Conservation (phyloP, 805 yeast species). For the Ascoidea tarda region DNA sequence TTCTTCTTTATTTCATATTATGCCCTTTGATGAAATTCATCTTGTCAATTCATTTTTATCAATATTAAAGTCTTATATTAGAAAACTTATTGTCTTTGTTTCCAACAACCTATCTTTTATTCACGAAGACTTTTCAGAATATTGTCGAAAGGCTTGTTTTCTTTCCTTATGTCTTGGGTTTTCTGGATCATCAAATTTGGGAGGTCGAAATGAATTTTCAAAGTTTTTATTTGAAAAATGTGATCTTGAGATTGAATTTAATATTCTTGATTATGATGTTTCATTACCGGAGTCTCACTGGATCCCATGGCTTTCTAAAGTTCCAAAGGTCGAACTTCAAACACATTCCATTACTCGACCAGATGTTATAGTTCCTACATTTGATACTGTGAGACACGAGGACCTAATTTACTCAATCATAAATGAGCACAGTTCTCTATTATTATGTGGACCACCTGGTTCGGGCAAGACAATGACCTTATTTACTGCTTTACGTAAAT, state of each 20-base stretch:
- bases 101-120: constrained; percentile 13
- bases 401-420: constrained; percentile 40
- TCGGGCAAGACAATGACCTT: constrained; percentile 93
- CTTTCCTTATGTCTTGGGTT: constrained; percentile 18
- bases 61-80: constrained; percentile 23
- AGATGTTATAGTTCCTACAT: constrained; percentile 59
- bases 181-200: constrained; percentile 22
- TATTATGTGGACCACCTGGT: constrained; percentile 94
- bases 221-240: constrained; percentile 8
- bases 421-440: constrained; percentile 39
- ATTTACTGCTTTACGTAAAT: constrained; percentile 46
- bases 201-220: constrained; percentile 12
- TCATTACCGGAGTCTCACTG: constrained; percentile 32
- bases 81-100: constrained; percentile 14
- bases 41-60: constrained; percentile 23
- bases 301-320: constrained; percentile 24
- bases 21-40: background rate
- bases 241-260: constrained; percentile 1
- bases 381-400: constrained; percentile 64
- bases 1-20: background rate
- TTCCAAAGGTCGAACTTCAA: constrained; percentile 33
- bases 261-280: constrained; percentile 27
- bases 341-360: constrained; percentile 47
- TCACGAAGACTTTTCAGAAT: constrained; percentile 17
- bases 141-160: constrained; percentile 20